Base-by-base conservation (phyloP, 1,284 basidiomycete species). In the Moesziomyces antarcticus region DNA sequence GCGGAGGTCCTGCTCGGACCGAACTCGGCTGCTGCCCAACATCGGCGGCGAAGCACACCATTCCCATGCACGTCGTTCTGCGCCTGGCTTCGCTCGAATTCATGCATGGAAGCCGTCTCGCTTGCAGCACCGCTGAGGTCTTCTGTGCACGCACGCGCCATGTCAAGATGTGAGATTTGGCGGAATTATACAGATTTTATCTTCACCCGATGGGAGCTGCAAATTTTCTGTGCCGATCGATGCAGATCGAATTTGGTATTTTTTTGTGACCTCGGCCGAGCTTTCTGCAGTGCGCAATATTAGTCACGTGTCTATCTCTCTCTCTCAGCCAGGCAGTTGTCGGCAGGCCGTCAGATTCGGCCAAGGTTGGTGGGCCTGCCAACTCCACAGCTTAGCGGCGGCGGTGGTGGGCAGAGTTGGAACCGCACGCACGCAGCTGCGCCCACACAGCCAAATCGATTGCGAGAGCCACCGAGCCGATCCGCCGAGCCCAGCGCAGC, bases 401-500 rank as follows among this genome's bases (percentile, higher is more conserved):
- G 37, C 7, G 18, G 37, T 40, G 14, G 37, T 18, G 37, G 14
- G 16, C 37, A 40, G 37, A 40, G 37, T 40, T 16, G 37, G 37
- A 40, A 18, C 37, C 37, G 37, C 37, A 40, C 37, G 37, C 37
- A 40, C 37, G 6, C 37, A 14, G 37, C 37, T 40, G 37, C 30
- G 30, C 30, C 30, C 13, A 33, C 11, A 30, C 30, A 33, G 11
- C 30, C 30, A 10, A 33, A 1, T 33, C 10, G 30, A 33, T 27
- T 27, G 30, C 30, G 30, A 30, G 8, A 13, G 10, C 13, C 30
- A 13, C 37, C 14, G 14, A 40, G 37, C 37, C 37, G 37, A 40
- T 40, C 37, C 37, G 37, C 37, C 37, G 18, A 40, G 18, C 11
- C 16, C 48, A n/a, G 21, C 51, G 49, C 24, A 45, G 58, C 45